Conservation (phyloP, 176 grass and related monocot species). For the Urochloa ruziziensis region DNA sequence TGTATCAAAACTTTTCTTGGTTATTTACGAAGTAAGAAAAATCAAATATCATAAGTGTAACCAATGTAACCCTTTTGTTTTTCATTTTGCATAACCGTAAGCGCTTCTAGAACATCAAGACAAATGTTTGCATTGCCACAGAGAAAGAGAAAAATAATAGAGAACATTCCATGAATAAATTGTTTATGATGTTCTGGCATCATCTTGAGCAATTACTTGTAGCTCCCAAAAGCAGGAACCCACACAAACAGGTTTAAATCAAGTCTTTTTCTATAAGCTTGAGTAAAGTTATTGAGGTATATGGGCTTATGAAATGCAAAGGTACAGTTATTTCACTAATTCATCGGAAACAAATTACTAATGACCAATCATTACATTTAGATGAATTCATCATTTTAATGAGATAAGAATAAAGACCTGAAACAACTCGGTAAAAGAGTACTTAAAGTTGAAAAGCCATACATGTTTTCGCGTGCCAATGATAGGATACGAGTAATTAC, state of each 20-base stretch:
- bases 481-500: constrained; percentile 91
- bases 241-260: neutral
- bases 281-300: constrained; percentile 3
- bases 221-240: neutral
- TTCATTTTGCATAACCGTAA: neutral
- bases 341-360: neutral
- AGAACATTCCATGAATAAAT: neutral
- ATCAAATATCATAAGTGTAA: neutral
- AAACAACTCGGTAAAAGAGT: constrained; percentile 31
- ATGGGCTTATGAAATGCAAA: constrained; percentile 13
- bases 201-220: neutral
- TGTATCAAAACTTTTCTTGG: constrained; percentile 3
- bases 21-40: constrained; percentile 12
- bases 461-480: constrained; percentile 98
- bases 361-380: neutral
- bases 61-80: neutral
- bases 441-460: constrained; percentile 60
- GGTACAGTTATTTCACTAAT: constrained; percentile 11
- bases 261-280: constrained; percentile 10
- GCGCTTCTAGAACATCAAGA: constrained; percentile 23
- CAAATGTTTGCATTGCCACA: constrained; percentile 6
- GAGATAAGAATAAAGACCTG: constrained; percentile 27
- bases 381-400: neutral
- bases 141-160: neutral
- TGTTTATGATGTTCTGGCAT: neutral